Evolutionary conservation across 495 filamentous ascomycete species (phyloP).

Genomic region (Apiosordaria backusii): DNA sequence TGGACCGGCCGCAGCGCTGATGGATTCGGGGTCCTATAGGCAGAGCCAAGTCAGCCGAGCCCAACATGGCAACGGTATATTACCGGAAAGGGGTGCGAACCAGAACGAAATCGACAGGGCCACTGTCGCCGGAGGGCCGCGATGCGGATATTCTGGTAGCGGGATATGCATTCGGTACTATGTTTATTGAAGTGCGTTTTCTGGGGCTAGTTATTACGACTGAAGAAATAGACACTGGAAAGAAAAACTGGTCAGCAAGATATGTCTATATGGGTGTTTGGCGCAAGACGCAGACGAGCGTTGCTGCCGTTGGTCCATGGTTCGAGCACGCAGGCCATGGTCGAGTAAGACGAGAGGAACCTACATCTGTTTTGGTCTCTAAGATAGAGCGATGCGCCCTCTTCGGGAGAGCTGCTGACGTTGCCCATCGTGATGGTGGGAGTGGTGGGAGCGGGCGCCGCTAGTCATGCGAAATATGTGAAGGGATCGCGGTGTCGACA

Average conservation of each 20-base stretch:
- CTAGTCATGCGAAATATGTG: neutral
- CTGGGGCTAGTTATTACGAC: constrained; percentile 75
- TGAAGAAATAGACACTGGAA: constrained; percentile 73
- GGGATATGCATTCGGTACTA: constrained; percentile 86
- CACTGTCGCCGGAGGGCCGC: constrained; percentile 69
- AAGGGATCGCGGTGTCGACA: neutral
- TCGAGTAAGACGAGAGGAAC: constrained; percentile 2
- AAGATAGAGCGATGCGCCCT: constrained; percentile 76
- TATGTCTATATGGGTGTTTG: constrained; percentile 4
- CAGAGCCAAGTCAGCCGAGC: neutral
- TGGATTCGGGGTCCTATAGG: constrained; percentile 72
- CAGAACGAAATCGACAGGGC: constrained; percentile 85
- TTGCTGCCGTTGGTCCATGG: neutral
- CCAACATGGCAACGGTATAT: constrained; percentile 13
- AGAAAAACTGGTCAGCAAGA: constrained; percentile 4
- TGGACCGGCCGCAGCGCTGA: constrained; percentile 53
- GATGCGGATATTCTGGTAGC: constrained; percentile 74
- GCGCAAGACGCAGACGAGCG: neutral
- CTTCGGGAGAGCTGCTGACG: constrained; percentile 86
- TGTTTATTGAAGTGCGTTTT: constrained; percentile 66
- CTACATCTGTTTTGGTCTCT: constrained; percentile 86
- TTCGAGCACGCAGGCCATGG: too few relatives aligned
- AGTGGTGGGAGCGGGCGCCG: constrained; percentile 21
- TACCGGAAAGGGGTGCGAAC: constrained; percentile 42
- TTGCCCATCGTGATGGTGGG: constrained; percentile 70